Evolutionary conservation across 768 basidiomycete species (phyloP).

Genomic region (Tulasnella sp.): DNA sequence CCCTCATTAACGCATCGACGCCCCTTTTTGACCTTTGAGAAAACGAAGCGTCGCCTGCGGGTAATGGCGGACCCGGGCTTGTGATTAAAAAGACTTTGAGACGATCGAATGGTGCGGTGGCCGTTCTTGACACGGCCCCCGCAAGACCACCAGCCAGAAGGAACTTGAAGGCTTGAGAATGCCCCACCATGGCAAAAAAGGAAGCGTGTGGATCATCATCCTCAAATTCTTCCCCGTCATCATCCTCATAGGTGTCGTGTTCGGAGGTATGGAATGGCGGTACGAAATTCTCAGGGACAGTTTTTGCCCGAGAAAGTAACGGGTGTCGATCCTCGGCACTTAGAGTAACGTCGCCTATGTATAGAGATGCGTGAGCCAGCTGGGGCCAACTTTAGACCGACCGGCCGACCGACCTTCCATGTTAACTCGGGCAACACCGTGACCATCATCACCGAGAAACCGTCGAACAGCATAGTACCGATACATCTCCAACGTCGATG

Average conservation of each 20-base stretch:
- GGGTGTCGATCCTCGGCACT: constrained; percentile 75
- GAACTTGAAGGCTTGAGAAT: constrained; percentile 80
- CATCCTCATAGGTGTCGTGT: constrained; percentile 47
- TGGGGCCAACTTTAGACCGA: neutral
- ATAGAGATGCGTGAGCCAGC: neutral
- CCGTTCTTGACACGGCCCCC: constrained; percentile 93
- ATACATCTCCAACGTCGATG: constrained; percentile 83
- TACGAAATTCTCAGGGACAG: neutral
- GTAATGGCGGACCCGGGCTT: constrained; percentile 58
- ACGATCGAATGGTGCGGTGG: constrained; percentile 96
- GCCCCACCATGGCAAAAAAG: constrained; percentile 57
- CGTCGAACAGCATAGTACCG: constrained; percentile 73
- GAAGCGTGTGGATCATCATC: constrained; percentile 51
- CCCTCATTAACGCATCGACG: constrained; percentile 66
- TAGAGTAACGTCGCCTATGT: constrained; percentile 72
- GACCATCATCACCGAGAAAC: constrained; percentile 72
- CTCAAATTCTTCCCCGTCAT: constrained; percentile 51
- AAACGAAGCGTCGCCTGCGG: constrained; percentile 38
- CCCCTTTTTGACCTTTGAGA: constrained; percentile 46
- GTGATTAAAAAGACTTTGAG: constrained; percentile 97
- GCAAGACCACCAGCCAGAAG: constrained; percentile 92
- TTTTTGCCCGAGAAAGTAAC: constrained; percentile 27
- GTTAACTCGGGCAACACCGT: constrained; percentile 76
- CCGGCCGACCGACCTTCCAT: constrained; percentile 73
- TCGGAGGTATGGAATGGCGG: constrained; percentile 35